Conservation (phyloP, 495 filamentous ascomycete species). For the Acidiella bohemica region DNA sequence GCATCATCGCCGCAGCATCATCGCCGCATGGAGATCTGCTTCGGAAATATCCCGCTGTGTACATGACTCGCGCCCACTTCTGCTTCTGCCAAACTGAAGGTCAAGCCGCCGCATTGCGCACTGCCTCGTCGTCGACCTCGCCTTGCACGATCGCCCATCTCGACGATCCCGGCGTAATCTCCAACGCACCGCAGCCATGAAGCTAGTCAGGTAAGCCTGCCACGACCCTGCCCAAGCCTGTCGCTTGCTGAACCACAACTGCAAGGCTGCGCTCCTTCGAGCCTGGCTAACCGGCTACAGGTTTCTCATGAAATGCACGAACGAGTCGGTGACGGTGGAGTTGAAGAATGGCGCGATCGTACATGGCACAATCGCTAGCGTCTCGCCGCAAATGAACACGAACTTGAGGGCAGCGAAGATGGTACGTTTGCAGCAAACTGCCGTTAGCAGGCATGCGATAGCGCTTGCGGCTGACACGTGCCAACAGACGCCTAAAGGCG, state of each 20-base stretch:
- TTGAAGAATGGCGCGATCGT: slow-evolving; percentile 96
- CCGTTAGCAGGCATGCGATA: too few species aligned
- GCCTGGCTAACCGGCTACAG: slow-evolving; percentile 38
- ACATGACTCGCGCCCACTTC: too few species aligned
- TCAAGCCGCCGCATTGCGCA: too few species aligned
- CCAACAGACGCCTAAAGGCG: slow-evolving; percentile 64
- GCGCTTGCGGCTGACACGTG: too few species aligned
- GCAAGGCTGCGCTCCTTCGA: slow-evolving; percentile 21
- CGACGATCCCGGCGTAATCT: too few species aligned
- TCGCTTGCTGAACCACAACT: slow-evolving; percentile 26
- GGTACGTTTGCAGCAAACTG: too few species aligned
- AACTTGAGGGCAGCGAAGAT: slow-evolving; percentile 67
- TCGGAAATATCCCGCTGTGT: too few species aligned
- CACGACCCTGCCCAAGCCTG: slow-evolving; percentile 23
- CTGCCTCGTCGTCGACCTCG: too few species aligned
- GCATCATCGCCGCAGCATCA: too few species aligned
- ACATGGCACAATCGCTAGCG: slow-evolving; percentile 86
- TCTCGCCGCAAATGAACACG: slow-evolving; percentile 96
- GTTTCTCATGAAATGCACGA: slow-evolving; percentile 96
- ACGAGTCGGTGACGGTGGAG: slow-evolving; percentile 95
- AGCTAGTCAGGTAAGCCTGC: slow-evolving; percentile 82
- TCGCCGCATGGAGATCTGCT: too few species aligned
- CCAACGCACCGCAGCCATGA: slow-evolving; percentile 51
- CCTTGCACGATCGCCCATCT: too few species aligned
- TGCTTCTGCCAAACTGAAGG: too few species aligned